Percentiles rank a stretch among this genome's conserved stretches.
Evolutionary conservation across 148 eudicot genomes (phyloP).

Genomic region (Amaranthus cruentus): DNA sequence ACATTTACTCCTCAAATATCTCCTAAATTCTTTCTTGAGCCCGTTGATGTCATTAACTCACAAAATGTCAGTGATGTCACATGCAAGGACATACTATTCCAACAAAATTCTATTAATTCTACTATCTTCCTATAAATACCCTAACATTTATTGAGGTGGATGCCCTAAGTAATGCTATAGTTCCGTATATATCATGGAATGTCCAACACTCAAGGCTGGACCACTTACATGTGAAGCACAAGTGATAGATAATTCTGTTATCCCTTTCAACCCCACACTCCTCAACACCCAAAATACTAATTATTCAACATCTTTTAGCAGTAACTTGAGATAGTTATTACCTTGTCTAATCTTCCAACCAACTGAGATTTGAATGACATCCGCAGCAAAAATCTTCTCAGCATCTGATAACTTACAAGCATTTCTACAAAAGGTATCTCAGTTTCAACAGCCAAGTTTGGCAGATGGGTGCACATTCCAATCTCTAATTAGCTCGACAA

Average conservation of each 20-base stretch:
- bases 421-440: background rate
- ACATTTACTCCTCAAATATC: no score
- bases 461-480: background rate
- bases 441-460: constrained; percentile 13
- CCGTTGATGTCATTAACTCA: no score
- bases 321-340: constrained; percentile 21
- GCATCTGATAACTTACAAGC: constrained; percentile 1
- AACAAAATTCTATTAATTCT: background rate
- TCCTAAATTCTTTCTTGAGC: no score
- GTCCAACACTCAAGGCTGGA: constrained; percentile 13
- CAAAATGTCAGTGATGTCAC: no score
- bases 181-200: background rate
- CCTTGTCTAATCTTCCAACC: constrained; percentile 16
- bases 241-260: constrained; percentile 12
- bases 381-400: constrained; percentile 15
- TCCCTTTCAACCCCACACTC: no score
- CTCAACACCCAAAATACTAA: no score
- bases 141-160: no score
- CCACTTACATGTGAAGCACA: constrained; percentile 22
- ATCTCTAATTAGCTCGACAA: background rate
- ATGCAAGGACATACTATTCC: background rate
- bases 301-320: no score
- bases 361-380: constrained; percentile 9
- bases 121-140: no score
- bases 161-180: constrained; percentile 6